phyloP scores from a whole-genome alignment of 2,329 filamentous ascomycete genomes.

The Aspergillus pseudoglaucus region DNA sequence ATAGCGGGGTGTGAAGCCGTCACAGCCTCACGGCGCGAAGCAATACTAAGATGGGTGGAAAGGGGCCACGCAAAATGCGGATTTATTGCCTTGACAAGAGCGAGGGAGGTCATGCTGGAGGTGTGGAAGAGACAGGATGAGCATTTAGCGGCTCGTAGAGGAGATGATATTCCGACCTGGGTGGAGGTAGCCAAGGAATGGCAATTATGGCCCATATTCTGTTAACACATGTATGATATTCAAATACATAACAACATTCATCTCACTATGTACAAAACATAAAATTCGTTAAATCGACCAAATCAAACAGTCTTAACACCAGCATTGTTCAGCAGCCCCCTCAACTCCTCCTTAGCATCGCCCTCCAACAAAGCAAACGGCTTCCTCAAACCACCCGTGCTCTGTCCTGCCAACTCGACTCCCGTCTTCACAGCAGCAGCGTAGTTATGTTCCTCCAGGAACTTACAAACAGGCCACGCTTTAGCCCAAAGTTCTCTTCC shows the following conservation, averaged over 20 bases:
- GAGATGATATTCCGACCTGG: constrained; percentile 23
- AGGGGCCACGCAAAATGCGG: constrained; percentile 17
- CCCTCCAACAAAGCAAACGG: constrained; percentile 39
- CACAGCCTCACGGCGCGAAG: constrained; percentile 12
- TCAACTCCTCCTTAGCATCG: constrained; percentile 30
- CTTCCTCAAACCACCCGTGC: constrained; percentile 45
- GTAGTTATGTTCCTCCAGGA: constrained; percentile 46
- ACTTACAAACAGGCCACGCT: constrained; percentile 47
- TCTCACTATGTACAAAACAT: not conserved
- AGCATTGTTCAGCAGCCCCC: constrained; percentile 32
- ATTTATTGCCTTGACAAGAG: constrained; percentile 17
- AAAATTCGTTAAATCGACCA: not conserved
- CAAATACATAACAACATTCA: not conserved
- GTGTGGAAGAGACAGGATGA: constrained; percentile 25
- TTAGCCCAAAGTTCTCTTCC: constrained; percentile 45
- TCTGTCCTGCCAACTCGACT: constrained; percentile 42
- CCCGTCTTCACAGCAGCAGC: constrained; percentile 45
- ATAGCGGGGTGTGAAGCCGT: constrained; percentile 38
- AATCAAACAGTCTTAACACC: constrained; percentile 28
- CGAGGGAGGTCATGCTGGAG: constrained; percentile 22
- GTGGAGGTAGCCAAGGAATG: constrained; percentile 18
- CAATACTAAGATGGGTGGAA: constrained; percentile 19
- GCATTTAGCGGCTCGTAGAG: constrained; percentile 10
- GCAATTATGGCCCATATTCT: constrained; percentile 24
- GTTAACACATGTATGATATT: constrained; percentile 7